phyloP scores from a whole-genome alignment of 2,329 filamentous ascomycete genomes.

The Acarospora socialis region DNA sequence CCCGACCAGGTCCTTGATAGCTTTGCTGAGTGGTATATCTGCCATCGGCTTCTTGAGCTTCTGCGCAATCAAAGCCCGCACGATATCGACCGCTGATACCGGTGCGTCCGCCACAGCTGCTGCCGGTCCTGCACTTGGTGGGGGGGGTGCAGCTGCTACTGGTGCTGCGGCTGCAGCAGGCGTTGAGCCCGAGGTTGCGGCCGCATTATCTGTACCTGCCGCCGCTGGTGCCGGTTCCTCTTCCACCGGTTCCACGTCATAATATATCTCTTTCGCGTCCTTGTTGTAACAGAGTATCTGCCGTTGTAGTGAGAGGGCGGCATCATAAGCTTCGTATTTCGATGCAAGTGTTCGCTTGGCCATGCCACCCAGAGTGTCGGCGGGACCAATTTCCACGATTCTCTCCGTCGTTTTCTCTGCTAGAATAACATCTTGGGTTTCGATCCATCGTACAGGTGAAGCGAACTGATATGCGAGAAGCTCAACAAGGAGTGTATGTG shows the following conservation, averaged over 20 bases:
- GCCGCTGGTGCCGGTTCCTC: conserved; percentile 57
- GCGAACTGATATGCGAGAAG: conserved; percentile 98
- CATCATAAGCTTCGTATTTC: conserved; percentile 98
- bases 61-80: conserved; percentile 80
- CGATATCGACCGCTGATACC: conserved; percentile 76
- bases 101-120: conserved; percentile 75
- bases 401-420: conserved; percentile 91
- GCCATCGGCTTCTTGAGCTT: conserved; percentile 90
- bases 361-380: conserved; percentile 95
- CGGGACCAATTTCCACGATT: conserved; percentile 93
- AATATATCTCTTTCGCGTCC: conserved; percentile 98
- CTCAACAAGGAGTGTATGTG: conserved; percentile 95
- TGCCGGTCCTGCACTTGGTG: conserved; percentile 67
- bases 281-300: conserved; percentile 99
- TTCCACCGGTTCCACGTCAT: conserved; percentile 88
- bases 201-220: conserved; percentile 24
- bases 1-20: conserved; percentile 96
- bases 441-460: conserved; percentile 98
- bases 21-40: conserved; percentile 86
- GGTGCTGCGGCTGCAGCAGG: conserved; percentile 40
- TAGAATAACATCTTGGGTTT: conserved; percentile 98
- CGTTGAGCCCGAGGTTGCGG: conserved; percentile 30
- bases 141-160: conserved; percentile 41
- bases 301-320: conserved; percentile 86
- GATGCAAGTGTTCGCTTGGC: conserved; percentile 87